A percentile compares a stretch with the other conserved stretches of the same genome.
These are phyloP conservation scores for Coleophoma cylindrospora DNA, from an alignment of 2,329 filamentous ascomycete genomes.

Conservation along the genomic window DNA sequence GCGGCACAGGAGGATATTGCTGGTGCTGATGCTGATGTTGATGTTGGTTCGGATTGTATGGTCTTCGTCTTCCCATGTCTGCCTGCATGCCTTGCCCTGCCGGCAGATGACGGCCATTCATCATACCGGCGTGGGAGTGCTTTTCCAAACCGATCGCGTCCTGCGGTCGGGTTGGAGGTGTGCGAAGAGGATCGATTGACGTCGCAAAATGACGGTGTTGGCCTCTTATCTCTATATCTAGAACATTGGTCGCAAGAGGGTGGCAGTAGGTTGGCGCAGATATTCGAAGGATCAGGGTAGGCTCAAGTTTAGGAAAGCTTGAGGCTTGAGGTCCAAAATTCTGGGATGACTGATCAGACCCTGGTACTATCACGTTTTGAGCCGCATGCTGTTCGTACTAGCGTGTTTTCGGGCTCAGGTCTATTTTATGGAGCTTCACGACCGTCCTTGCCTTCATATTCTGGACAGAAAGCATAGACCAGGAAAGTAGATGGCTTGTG, in stretches of 20 bases:
- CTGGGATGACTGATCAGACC: slow-evolving; percentile 1
- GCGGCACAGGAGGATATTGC: slow-evolving; percentile 33
- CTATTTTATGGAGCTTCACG: no score
- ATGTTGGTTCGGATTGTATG: slow-evolving; percentile 27
- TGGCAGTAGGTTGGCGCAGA: background rate
- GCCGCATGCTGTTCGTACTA: background rate
- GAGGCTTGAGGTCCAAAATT: background rate
- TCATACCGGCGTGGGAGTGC: slow-evolving; percentile 63
- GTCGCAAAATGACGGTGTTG: background rate
- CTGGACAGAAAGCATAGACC: no score
- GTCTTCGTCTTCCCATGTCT: slow-evolving; percentile 25
- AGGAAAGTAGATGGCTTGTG: no score
- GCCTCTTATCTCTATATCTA: background rate
- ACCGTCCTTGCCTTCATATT: no score
- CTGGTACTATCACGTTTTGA: background rate
- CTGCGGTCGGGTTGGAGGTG: slow-evolving; percentile 12
- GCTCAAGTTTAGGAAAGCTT: background rate
- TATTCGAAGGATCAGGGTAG: background rate
- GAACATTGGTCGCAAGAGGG: no score
- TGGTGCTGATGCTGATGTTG: slow-evolving; percentile 35
- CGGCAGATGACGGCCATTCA: slow-evolving; percentile 73
- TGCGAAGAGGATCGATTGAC: slow-evolving; percentile 7
- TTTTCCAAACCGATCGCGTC: slow-evolving; percentile 19
- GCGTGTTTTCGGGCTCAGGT: no score
- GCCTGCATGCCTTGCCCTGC: slow-evolving; percentile 56